Base-by-base conservation (phyloP, 768 basidiomycete genomes). In the Suillus clintonianus region DNA sequence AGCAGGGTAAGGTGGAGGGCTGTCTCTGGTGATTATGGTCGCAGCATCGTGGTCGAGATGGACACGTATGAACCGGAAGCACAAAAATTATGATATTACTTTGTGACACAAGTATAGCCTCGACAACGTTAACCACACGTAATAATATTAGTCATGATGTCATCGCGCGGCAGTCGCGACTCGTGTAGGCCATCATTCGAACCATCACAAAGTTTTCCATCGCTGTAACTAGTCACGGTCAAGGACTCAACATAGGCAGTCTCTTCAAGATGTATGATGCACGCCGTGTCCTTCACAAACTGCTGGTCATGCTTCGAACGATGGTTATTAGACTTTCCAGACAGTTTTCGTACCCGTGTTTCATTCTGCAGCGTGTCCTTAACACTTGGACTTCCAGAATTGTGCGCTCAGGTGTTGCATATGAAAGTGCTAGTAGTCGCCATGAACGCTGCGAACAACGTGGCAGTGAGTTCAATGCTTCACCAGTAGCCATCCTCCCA, bases 41-140 rank as follows among this genome's bases (percentile, higher is more conserved):
- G 42, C 14, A 59, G 63, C 15, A 59, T 67, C 11, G 15, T 68
- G 9, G 50, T 67, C 24, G 65, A 66, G 34, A 50, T 63, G 45
- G 65, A 67, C 36, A 55, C 62, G 39, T 61, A 34, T 48, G 64
- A 65, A 42, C 61, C 48, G 22, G n/a, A 37, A 36, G n/a, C 8
- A 30, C 22, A 22, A 22, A 22, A 47, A 13, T 11, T 22, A 30
- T 51, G 27, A 51, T 30, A 9, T 51, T 30, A 19, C n/a, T 17
- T 15, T 51, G 27, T 51, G 27, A 19, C 27, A 48, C 27, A 27
- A 17, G 24, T 50, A 27, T n/a, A n/a, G n/a, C n/a, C n/a, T n/a
- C n/a, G n/a, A n/a, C n/a, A n/a, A n/a, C n/a, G n/a, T n/a, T n/a
- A n/a, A n/a, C n/a, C n/a, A n/a, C n/a, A n/a, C n/a, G n/a, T n/a